Percentiles rank a stretch among this genome's conserved stretches.
Conservation (phyloP, 2,329 filamentous ascomycete genomes). For the Xylariaceae sp. region DNA sequence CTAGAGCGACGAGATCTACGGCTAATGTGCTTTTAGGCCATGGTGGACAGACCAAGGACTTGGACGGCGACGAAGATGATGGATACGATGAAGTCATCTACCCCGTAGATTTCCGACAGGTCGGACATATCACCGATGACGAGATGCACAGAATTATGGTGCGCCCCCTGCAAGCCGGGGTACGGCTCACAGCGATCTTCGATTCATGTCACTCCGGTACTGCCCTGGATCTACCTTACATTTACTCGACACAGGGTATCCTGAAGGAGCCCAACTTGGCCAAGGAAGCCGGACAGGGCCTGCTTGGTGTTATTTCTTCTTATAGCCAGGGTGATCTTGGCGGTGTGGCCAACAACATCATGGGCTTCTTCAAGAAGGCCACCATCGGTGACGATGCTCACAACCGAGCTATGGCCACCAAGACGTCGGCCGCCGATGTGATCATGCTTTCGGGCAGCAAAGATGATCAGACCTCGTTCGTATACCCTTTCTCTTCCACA, state of each 20-base stretch:
- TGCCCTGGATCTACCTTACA: constrained; percentile 70
- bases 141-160: constrained; percentile 78
- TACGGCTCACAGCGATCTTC: constrained; percentile 77
- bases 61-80: constrained; percentile 71
- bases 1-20: constrained; percentile 1
- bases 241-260: constrained; percentile 74
- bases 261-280: constrained; percentile 77
- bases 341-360: constrained; percentile 73
- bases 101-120: constrained; percentile 64
- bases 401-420: constrained; percentile 76
- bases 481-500: constrained; percentile 34
- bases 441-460: constrained; percentile 98
- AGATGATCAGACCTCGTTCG: constrained; percentile 84
- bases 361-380: constrained; percentile 82
- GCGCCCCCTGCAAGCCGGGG: constrained; percentile 68
- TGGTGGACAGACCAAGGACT: constrained; percentile 68
- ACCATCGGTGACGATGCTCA: constrained; percentile 69
- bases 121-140: constrained; percentile 73
- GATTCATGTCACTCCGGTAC: constrained; percentile 78
- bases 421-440: constrained; percentile 91
- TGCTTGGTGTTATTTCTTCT: constrained; percentile 66
- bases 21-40: constrained; percentile 49
- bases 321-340: constrained; percentile 81
- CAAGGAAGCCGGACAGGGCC: constrained; percentile 69
- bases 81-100: constrained; percentile 76